phyloP scores from a whole-genome alignment of 306 rosid genomes.

The Macrotyloma uniflorum region DNA sequence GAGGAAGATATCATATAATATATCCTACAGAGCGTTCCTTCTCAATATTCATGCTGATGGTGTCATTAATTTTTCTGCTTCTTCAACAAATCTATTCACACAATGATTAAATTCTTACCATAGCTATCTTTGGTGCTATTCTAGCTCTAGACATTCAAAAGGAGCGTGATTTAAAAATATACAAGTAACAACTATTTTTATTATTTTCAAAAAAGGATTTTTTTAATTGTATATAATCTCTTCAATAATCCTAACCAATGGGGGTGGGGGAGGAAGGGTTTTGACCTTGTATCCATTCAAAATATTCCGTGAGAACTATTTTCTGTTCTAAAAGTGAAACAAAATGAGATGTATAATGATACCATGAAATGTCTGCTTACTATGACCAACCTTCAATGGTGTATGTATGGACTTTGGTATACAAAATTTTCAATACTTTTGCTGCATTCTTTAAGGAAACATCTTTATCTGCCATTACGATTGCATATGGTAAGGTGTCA shows the following conservation, averaged over 20 bases:
- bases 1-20: not conserved
- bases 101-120: not conserved
- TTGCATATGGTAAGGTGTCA: constrained; percentile 10
- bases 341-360: not conserved
- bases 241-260: not conserved
- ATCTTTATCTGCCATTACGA: constrained; percentile 9
- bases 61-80: not conserved
- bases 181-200: not conserved
- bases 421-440: not conserved
- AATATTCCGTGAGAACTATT: not conserved
- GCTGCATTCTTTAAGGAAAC: not conserved
- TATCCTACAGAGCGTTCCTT: not conserved
- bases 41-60: not conserved
- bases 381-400: constrained; percentile 1
- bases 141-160: not conserved
- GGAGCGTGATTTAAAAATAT: not conserved
- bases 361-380: not conserved
- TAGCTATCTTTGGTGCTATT: not conserved
- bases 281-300: not conserved
- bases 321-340: not conserved
- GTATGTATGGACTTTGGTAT: not conserved
- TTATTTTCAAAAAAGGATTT: not conserved
- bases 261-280: not conserved
- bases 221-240: not conserved
- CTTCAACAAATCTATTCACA: not conserved